phyloP scores from a whole-genome alignment of 108 stramenopile genomes.

The Skeletonema tropicum region DNA sequence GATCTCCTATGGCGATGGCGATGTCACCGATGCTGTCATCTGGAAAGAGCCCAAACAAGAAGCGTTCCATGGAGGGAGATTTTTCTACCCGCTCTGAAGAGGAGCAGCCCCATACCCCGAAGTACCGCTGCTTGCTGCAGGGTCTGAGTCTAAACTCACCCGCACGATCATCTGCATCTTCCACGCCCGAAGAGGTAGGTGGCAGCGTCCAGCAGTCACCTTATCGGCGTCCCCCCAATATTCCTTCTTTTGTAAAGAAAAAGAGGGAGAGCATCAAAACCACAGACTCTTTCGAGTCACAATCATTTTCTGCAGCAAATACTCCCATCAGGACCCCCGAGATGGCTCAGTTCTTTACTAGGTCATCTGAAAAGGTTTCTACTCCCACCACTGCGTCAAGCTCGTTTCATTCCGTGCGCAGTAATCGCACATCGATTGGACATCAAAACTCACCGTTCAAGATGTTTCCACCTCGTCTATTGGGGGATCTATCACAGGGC shows the following conservation, averaged over 20 bases:
- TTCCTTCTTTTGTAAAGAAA: neutral
- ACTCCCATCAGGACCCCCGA: neutral
- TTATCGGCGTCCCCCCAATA: neutral
- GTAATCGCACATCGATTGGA: constrained; percentile 4
- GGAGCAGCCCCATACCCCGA: neutral
- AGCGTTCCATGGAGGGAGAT: neutral
- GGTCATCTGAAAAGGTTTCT: neutral
- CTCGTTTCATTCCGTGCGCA: neutral
- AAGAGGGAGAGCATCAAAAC: neutral
- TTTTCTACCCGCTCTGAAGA: neutral
- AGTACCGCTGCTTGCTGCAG: neutral
- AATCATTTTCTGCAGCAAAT: neutral
- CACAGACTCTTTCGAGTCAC: neutral
- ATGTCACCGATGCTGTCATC: neutral
- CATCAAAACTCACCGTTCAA: constrained; percentile 5
- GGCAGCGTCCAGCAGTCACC: neutral
- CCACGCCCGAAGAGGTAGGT: neutral
- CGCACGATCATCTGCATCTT: neutral
- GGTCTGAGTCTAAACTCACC: neutral
- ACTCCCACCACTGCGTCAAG: neutral
- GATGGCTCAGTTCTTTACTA: neutral
- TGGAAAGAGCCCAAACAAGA: neutral
- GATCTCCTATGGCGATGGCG: neutral
- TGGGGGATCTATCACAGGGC: neutral
- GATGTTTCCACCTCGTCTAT: constrained; percentile 12